Base-by-base conservation (phyloP, 192 early-diverging fungal genomes). In the Backusella australiensis region DNA sequence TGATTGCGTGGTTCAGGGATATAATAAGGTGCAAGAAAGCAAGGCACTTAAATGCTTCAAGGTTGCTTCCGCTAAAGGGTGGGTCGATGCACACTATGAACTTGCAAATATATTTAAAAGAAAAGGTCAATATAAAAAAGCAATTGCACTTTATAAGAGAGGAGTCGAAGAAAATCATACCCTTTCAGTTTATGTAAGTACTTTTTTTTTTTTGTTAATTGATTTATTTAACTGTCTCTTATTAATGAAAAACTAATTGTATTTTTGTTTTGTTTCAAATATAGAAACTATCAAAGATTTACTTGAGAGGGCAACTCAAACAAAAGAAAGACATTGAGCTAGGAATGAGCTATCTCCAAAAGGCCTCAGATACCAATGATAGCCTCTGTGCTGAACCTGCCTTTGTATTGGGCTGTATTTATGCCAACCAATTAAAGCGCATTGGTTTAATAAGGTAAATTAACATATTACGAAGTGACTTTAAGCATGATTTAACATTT, bases 321-420 rank as follows among this genome's bases (percentile, higher is more conserved):
- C 90, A 92, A 75, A 80, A 85, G 34, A 81, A 80, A 65, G 92
- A 95, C 77, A 78, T 90, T 52, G 93, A 93, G 74, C 89, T 94
- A 77, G 94, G 92, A 17, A 85, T 98, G 74, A 89, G 91, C 52
- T 96, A 93, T 81, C 86, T 98, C 74, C 90, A 93, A 78, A 86
- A 93, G 44, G 87, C 95, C 1, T 91, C 95, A 3, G 79, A 81
- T 74, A 53, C 53, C 19, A 39, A 72, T 5, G 86, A 82, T 59
- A 78, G 85, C 23, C 84, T 88, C 21, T 93, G 91, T 78, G 89
- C 93, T 2, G 89, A 94, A 76, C 90, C 92, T 26, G 87, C 95
- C 32, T 92, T 91, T 77, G 86, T 94, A 69, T 87, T 95, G 6
- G 95, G 91, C 21, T 83, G 91, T 39, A 89, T 98, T 78, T 91